Evolutionary conservation across 805 yeast genomes (phyloP).

Genomic region (Saccharomycopsis sp.): DNA sequence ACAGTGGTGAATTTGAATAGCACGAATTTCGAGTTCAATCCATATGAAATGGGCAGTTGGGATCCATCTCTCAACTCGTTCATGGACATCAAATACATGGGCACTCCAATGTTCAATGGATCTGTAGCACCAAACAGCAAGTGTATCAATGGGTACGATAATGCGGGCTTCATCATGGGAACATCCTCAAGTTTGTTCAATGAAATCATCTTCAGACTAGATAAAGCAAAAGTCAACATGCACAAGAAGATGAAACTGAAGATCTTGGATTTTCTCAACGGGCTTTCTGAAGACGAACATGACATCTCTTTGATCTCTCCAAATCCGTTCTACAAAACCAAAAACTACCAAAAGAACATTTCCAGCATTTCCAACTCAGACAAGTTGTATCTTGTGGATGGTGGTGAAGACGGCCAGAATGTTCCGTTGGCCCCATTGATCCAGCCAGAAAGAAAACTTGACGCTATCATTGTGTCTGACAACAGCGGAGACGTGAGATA

Average conservation of each 20-base stretch:
- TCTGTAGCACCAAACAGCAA: constrained; percentile 33
- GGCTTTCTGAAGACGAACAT: constrained; percentile 66
- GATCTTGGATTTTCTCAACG: constrained; percentile 67
- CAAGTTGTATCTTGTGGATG: constrained; percentile 39
- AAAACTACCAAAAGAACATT: constrained; percentile 32
- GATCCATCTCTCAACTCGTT: constrained; percentile 65
- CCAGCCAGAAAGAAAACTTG: constrained; percentile 45
- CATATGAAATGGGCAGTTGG: constrained; percentile 80
- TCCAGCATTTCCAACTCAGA: constrained; percentile 1
- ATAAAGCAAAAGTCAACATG: not conserved
- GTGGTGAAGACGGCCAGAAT: constrained; percentile 54
- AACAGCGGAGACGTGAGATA: constrained; percentile 33
- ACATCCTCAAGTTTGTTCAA: constrained; percentile 78
- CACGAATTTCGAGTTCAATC: constrained; percentile 38
- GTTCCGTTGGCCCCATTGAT: constrained; percentile 47
- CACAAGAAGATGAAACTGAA: constrained; percentile 53
- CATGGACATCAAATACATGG: constrained; percentile 58
- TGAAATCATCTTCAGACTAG: constrained; percentile 8
- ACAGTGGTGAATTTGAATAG: constrained; percentile 41
- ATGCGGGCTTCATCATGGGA: constrained; percentile 74
- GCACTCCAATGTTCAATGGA: constrained; percentile 57
- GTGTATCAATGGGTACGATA: constrained; percentile 51
- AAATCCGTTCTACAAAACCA: constrained; percentile 5
- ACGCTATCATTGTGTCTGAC: constrained; percentile 45
- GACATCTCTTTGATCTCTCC: constrained; percentile 58